These are phyloP conservation scores for Aphanomyces stellatus DNA, from an alignment of 352 stramenopile species.

Conservation along the genomic window DNA sequence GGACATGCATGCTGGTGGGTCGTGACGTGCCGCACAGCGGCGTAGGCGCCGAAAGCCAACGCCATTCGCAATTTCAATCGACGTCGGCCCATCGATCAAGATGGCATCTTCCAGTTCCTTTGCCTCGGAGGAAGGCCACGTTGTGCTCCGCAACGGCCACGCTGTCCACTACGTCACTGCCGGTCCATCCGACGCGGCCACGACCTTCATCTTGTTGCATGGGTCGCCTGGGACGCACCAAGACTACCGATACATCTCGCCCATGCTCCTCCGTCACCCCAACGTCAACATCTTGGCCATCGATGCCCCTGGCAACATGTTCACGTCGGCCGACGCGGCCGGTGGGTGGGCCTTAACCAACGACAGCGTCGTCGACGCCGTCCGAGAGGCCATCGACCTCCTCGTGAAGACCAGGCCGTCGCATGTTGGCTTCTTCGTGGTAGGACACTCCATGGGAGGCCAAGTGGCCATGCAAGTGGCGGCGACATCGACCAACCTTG, in stretches of 20 bases:
- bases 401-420: slow-evolving; percentile 21
- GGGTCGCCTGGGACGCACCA: not conserved
- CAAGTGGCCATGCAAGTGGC: slow-evolving; percentile 43
- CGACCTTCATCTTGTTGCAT: slow-evolving; percentile 2
- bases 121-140: too few relatives aligned
- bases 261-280: slow-evolving; percentile 28
- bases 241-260: slow-evolving; percentile 57
- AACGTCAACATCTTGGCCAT: slow-evolving; percentile 44
- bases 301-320: slow-evolving; percentile 50
- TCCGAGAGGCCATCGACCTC: slow-evolving; percentile 31
- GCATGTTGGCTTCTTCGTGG: slow-evolving; percentile 34
- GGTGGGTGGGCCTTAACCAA: slow-evolving; percentile 33
- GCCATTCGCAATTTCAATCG: too few relatives aligned
- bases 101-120: too few relatives aligned
- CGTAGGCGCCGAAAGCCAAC: too few relatives aligned
- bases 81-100: too few relatives aligned
- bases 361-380: slow-evolving; percentile 26
- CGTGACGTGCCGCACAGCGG: too few relatives aligned
- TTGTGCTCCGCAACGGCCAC: not conserved
- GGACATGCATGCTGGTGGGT: too few relatives aligned
- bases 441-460: slow-evolving; percentile 57
- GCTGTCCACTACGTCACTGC: not conserved
- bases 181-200: not conserved
- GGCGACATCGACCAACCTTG: slow-evolving; percentile 30
- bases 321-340: slow-evolving; percentile 31